Evolutionary conservation across 2,329 filamentous ascomycete species (phyloP), one percentile per base, ranked within the genome.

Genomic region (Monosporascus sp.): DNA sequence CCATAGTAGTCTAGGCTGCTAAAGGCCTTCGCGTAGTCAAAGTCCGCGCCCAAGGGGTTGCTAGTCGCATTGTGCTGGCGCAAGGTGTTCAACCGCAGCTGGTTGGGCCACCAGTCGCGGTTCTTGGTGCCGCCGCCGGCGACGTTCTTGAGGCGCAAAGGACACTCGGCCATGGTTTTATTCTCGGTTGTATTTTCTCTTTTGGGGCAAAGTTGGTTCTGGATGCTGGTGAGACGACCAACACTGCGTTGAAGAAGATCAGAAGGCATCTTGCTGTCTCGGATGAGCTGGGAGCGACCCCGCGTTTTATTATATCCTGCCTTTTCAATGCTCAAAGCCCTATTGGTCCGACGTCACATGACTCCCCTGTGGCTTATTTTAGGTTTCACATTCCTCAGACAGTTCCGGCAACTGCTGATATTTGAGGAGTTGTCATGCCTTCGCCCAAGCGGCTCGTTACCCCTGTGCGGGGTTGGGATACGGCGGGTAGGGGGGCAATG

Each of bases 21-120:
- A 77, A 91, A 91, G 31, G 86, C 87, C 27, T 79, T 75, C 19
- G 79, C 78, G 71, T 92, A 92, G 75, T 91, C 82, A 64, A 90
- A 90, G 61, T 87, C 82, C 58, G 78, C 74, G 63, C 73, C 78
- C 59, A 84, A 68, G 0, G 88, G 88, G 70, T 88, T 87, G 58
- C 81, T 81, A 54, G 77, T 73, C 22, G 77, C 65, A 37, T 79
- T 83, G 68, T 90, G 81, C 73, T 91, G 88, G 66, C 88, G 87
- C 51, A 92, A 81, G 64, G 91, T 85, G 74, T 86, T 84, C 60
- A 90, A 76, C 65, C 76, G 81, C 58, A 91, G 72, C 62, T 80
- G 74, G 54, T 84, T 79, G 51, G 88, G 88, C 88, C 88, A 91
- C 84, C 87, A 90, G 76, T 91, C 86, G 52, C 63, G 66, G 75